Evolutionary conservation across 23 red algal genomes (phyloP), one percentile per base, ranked within the genome.

Genomic region (Rhodosorus marinus): DNA sequence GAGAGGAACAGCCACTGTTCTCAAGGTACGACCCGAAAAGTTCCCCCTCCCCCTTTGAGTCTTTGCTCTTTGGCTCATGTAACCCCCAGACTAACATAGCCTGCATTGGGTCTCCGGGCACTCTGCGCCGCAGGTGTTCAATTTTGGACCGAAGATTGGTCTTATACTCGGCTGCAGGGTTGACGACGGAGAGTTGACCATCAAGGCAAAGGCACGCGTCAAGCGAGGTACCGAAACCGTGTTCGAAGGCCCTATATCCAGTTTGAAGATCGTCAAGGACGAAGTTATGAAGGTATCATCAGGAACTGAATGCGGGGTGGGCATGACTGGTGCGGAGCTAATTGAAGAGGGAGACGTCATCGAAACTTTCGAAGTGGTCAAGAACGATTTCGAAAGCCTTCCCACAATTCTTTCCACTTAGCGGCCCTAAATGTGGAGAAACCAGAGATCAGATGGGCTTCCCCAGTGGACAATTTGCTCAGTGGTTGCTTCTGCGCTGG

Each of bases 221-320:
- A 47, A 52, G 46, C 21, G 35, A 11, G 68, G 70, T 26, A 14
- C 60, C 30, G 64, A 65, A 17, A 29, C 26, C 0, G 67, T 72
- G 1, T n/a, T 27, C 17, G 29, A 38, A 19, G 64, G 51, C 0
- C 30, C 45, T 26, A 59, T 92, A 5, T 26, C 8, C 26, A 31
- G 53, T 2, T 48, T 72, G 29, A 92, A 79, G 54, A 72, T 49
- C 3, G 74, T 64, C 36, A 53, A 52, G 20, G 75, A 79, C 1
- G 56, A 67, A 19, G 82, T 78, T 24, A 29, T 31, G 24, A 55
- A 69, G 20, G 62, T 92, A 14, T 35, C 56, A 20, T 66, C 67
- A 33, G 82, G 82, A 0, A 26, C 48, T 20, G 82, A 92, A 29
- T 92, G 82, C 52, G 82, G 82, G 19, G 28, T 92, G n/a, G 54